phyloP scores from a whole-genome alignment of 768 basidiomycete genomes.

The Pisolithus orientalis region DNA sequence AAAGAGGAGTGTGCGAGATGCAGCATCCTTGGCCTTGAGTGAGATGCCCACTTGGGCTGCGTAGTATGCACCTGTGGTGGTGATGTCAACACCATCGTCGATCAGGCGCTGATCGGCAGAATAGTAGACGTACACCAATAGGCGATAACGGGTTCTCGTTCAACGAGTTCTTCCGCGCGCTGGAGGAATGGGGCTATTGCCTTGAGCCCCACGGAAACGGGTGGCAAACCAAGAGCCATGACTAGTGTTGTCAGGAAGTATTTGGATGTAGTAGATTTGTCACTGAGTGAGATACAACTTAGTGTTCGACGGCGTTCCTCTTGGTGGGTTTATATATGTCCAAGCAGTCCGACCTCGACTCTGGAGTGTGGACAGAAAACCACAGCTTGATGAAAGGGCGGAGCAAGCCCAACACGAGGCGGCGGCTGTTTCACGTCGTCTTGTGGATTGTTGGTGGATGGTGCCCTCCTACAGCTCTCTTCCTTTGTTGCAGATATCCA shows the following conservation, averaged over 20 bases:
- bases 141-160: conserved; percentile 78
- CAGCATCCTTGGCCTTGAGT: conserved; percentile 57
- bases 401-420: too few species aligned
- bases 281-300: not conserved
- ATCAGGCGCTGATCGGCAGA: not conserved
- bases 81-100: not conserved
- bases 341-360: conserved; percentile 5
- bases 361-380: not conserved
- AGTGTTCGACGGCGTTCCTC: too few species aligned
- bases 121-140: conserved; percentile 76
- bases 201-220: conserved; percentile 56
- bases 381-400: not conserved
- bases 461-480: too few species aligned
- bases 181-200: conserved; percentile 75
- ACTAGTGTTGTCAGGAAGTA: not conserved
- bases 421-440: too few species aligned
- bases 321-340: not conserved
- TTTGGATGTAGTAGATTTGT: not conserved
- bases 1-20: conserved; percentile 64
- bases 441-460: too few species aligned
- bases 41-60: conserved; percentile 85
- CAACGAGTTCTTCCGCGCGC: conserved; percentile 80
- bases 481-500: not conserved
- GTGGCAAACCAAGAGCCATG: conserved; percentile 50
- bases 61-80: conserved; percentile 71